A percentile compares a stretch with the other conserved stretches of the same genome.
Evolutionary conservation across 371 early-diverging fungal species (phyloP).

Genomic region (Rhizomucor miehei): DNA sequence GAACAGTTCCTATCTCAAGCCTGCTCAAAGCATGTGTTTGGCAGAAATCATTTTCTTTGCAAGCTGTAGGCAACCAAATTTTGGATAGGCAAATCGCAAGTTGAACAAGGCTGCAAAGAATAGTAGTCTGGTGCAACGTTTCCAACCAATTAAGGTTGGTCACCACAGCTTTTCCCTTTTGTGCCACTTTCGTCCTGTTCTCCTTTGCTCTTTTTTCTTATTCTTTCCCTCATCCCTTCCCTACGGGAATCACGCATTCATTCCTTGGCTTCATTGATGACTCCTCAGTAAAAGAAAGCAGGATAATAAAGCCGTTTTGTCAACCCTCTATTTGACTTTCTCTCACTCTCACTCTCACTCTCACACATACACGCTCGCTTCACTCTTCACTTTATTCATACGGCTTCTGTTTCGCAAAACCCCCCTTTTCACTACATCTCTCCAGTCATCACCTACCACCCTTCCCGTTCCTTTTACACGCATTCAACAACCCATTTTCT

Average conservation of each 20-base stretch:
- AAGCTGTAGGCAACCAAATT: no score
- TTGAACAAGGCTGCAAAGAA: no score
- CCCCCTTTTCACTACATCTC: background rate
- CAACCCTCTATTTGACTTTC: background rate
- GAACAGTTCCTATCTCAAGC: no score
- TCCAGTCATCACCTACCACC: slow-evolving; percentile 4
- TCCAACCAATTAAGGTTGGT: slow-evolving; percentile 4
- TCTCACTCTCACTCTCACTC: no score
- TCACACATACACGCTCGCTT: slow-evolving; percentile 2
- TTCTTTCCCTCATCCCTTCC: background rate
- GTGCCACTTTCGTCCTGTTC: slow-evolving; percentile 3
- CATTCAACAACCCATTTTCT: slow-evolving; percentile 1
- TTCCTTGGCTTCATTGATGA: slow-evolving; percentile 16
- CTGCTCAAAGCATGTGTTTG: no score
- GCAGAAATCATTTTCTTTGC: no score
- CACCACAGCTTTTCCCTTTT: slow-evolving; percentile 6
- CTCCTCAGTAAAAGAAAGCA: slow-evolving; percentile 10
- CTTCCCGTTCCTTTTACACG: slow-evolving; percentile 20
- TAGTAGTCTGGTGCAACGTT: no score
- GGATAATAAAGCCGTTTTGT: slow-evolving; percentile 1
- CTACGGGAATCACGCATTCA: slow-evolving; percentile 15
- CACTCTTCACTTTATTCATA: background rate
- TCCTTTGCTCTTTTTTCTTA: slow-evolving; percentile 4
- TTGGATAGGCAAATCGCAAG: no score
- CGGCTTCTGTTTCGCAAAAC: background rate